Conservation (phyloP, 2,329 filamentous ascomycete genomes). For the Pseudogymnoascus destructans region DNA sequence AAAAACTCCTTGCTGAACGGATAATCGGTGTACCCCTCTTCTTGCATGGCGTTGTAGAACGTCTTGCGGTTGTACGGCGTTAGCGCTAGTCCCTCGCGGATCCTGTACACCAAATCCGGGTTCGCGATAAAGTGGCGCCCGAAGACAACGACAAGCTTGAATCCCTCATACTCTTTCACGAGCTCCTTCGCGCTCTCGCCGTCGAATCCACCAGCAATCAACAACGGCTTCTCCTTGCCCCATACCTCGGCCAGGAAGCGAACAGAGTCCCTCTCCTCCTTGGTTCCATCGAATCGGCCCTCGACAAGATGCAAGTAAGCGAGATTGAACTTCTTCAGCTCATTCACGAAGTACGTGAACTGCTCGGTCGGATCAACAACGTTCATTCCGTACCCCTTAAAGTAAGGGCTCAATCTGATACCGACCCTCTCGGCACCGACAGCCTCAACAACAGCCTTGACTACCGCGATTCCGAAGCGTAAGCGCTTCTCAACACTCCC, state of each 20-base stretch:
- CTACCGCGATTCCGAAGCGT: slow-evolving; percentile 40
- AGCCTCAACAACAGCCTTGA: slow-evolving; percentile 35
- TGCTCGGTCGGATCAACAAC: slow-evolving; percentile 33
- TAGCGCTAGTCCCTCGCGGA: slow-evolving; percentile 27
- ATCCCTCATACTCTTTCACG: slow-evolving; percentile 23
- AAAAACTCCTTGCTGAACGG: slow-evolving; percentile 17
- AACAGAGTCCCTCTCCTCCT: slow-evolving; percentile 27
- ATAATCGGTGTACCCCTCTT: slow-evolving; percentile 27
- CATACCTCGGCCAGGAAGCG: slow-evolving; percentile 33
- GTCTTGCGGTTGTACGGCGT: slow-evolving; percentile 29
- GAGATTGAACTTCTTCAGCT: slow-evolving; percentile 29
- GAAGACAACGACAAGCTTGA: slow-evolving; percentile 30
- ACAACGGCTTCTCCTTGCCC: slow-evolving; percentile 31
- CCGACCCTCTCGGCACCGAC: slow-evolving; percentile 39
- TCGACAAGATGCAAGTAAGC: slow-evolving; percentile 43
- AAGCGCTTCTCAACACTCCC: slow-evolving; percentile 36
- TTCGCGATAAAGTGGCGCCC: slow-evolving; percentile 34
- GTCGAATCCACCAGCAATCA: slow-evolving; percentile 38
- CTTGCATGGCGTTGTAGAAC: slow-evolving; percentile 26
- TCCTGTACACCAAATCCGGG: slow-evolving; percentile 28
- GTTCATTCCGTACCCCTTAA: slow-evolving; percentile 40
- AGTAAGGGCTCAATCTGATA: slow-evolving; percentile 49
- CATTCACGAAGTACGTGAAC: slow-evolving; percentile 33
- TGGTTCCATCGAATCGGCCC: slow-evolving; percentile 32
- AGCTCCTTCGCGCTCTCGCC: slow-evolving; percentile 29